Conservation (phyloP, 305 asterid species). For the Fraxinus albicans region DNA sequence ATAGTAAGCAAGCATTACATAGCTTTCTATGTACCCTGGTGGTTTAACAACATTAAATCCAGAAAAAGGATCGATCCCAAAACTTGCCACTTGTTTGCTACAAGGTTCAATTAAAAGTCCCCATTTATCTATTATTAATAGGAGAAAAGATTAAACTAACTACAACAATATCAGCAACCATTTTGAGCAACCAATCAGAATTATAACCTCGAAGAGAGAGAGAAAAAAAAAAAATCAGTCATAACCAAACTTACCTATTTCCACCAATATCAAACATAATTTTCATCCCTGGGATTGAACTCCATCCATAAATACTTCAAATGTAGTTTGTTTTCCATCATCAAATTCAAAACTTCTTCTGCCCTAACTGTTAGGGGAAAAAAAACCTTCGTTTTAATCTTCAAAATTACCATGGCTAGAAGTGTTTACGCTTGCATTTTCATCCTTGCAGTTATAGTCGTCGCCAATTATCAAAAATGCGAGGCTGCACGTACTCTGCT, state of each 20-base stretch:
- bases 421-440: not conserved
- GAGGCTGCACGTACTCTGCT: slow-evolving; percentile 2
- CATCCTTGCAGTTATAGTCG: not conserved
- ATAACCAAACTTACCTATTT: not conserved
- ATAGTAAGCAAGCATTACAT: too few species aligned
- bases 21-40: too few species aligned
- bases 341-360: not conserved
- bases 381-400: not conserved
- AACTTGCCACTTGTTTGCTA: not conserved
- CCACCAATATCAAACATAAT: not conserved
- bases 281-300: not conserved
- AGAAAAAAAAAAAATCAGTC: not conserved
- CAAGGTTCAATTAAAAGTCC: not conserved
- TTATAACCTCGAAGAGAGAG: too few species aligned
- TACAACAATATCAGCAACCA: not conserved
- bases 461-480: not conserved
- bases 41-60: too few species aligned
- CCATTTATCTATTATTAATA: not conserved
- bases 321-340: not conserved
- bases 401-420: not conserved
- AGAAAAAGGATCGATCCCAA: not conserved
- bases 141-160: not conserved
- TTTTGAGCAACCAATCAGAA: not conserved
- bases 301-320: not conserved
- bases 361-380: not conserved